Percentiles rank a stretch among this genome's conserved stretches.
Conservation (phyloP, 352 stramenopile species). For the Phytophthora megakarya region DNA sequence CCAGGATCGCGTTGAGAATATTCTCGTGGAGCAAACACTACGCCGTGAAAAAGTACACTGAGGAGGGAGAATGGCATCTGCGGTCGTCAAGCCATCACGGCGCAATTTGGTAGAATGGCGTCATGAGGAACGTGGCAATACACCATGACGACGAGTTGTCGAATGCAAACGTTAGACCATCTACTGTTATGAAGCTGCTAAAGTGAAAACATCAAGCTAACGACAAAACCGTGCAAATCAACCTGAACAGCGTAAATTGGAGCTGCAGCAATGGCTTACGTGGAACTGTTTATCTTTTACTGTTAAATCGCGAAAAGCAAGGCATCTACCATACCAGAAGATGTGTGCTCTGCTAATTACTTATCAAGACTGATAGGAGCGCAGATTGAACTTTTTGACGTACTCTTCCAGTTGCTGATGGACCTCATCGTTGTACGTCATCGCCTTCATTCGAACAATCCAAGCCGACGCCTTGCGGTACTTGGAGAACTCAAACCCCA, state of each 20-base stretch:
- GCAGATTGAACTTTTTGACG: slow-evolving; percentile 33
- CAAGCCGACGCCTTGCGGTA: slow-evolving; percentile 58
- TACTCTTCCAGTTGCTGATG: slow-evolving; percentile 39
- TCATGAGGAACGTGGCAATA: too few relatives aligned
- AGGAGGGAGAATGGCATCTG: not conserved
- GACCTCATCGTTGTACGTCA: slow-evolving; percentile 63
- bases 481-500: slow-evolving; percentile 56
- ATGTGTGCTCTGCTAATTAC: not conserved
- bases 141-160: too few relatives aligned
- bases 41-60: slow-evolving; percentile 15
- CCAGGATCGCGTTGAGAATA: slow-evolving; percentile 3
- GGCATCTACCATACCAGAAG: too few relatives aligned
- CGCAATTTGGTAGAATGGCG: not conserved
- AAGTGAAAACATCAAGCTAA: too few relatives aligned
- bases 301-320: not conserved
- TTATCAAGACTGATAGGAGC: not conserved
- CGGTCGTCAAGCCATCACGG: not conserved
- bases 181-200: too few relatives aligned
- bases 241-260: too few relatives aligned
- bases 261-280: too few relatives aligned
- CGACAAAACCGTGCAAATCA: too few relatives aligned
- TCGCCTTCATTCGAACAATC: slow-evolving; percentile 59
- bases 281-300: too few relatives aligned
- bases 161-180: too few relatives aligned
- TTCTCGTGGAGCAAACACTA: slow-evolving; percentile 1